phyloP scores from a whole-genome alignment of 179 eudicot genomes.

The Camellia oleifera region DNA sequence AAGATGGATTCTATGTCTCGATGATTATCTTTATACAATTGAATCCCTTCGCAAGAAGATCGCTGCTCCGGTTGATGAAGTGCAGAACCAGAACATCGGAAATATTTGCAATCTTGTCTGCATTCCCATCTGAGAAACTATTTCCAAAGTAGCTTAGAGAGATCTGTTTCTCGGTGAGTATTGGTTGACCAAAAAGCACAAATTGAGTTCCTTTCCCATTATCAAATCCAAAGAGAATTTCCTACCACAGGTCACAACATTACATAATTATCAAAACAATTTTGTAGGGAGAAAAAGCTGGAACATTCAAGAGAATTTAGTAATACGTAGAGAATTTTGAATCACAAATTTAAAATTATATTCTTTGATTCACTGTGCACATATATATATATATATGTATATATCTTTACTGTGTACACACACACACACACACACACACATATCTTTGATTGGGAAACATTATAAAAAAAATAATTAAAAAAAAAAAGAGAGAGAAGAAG shows the following conservation, averaged over 20 bases:
- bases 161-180: constrained; percentile 74
- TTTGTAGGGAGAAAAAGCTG: neutral
- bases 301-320: neutral
- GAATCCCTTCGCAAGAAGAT: constrained; percentile 30
- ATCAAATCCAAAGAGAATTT: neutral
- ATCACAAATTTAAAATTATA: too few relatives aligned
- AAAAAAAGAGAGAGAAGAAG: too few relatives aligned
- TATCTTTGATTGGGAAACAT: too few relatives aligned
- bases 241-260: neutral
- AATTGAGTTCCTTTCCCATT: constrained; percentile 36
- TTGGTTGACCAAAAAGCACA: constrained; percentile 74
- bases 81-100: constrained; percentile 24
- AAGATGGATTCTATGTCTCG: constrained; percentile 27
- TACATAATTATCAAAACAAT: too few relatives aligned
- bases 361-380: too few relatives aligned
- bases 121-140: constrained; percentile 27
- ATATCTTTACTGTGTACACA: too few relatives aligned
- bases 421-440: too few relatives aligned
- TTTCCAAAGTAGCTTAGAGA: constrained; percentile 42
- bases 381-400: too few relatives aligned
- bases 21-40: constrained; percentile 15
- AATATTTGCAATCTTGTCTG: constrained; percentile 22
- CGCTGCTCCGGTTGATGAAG: constrained; percentile 23
- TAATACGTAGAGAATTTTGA: constrained; percentile 63
- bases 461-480: too few relatives aligned